Conservation (phyloP, 257 asterid genomes). For the Nicotiana tabacum region DNA sequence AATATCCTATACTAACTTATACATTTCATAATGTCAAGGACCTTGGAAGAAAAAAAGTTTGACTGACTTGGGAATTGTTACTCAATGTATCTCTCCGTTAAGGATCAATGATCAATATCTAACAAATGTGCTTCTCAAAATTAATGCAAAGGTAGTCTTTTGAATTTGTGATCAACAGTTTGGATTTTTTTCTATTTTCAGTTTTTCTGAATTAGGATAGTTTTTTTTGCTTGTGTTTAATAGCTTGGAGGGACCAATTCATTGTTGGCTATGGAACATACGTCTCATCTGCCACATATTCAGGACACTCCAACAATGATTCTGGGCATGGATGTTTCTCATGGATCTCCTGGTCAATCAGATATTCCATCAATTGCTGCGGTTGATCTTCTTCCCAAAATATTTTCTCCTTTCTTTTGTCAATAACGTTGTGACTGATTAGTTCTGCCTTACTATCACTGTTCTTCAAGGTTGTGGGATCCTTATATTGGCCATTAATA, state of each 20-base stretch:
- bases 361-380: slow-evolving; percentile 94
- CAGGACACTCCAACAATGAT: slow-evolving; percentile 84
- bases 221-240: not conserved
- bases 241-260: slow-evolving; percentile 96
- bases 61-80: slow-evolving; percentile 60
- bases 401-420: slow-evolving; percentile 5
- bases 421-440: not conserved
- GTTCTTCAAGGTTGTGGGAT: slow-evolving; percentile 74
- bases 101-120: slow-evolving; percentile 78
- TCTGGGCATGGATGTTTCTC: slow-evolving; percentile 93
- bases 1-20: not conserved
- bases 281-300: slow-evolving; percentile 44
- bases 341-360: slow-evolving; percentile 82
- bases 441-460: slow-evolving; percentile 1
- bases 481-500: slow-evolving; percentile 86
- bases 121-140: slow-evolving; percentile 83
- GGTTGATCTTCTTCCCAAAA: slow-evolving; percentile 37
- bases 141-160: slow-evolving; percentile 71
- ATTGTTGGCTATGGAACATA: slow-evolving; percentile 63
- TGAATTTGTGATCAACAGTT: slow-evolving; percentile 7
- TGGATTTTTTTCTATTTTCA: slow-evolving; percentile 8
- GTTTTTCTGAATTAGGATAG: slow-evolving; percentile 5
- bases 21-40: slow-evolving; percentile 38
- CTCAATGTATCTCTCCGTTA: slow-evolving; percentile 74
- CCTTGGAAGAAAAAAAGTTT: slow-evolving; percentile 94